These are phyloP conservation scores for Leccinum barrowsii DNA, from an alignment of 768 basidiomycete species.

Conservation along the genomic window DNA sequence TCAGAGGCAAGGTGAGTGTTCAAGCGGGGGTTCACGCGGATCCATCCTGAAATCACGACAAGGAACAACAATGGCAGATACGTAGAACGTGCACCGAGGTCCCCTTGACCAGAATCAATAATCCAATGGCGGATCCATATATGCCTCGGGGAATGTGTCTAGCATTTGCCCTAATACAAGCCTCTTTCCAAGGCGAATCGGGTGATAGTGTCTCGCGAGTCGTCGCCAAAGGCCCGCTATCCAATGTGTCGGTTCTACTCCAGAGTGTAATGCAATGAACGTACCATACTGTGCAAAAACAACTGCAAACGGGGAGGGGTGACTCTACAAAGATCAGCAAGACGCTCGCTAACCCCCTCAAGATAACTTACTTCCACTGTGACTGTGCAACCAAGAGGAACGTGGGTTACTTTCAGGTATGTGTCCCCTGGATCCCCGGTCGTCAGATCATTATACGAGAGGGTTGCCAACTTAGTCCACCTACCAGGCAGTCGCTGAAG, in stretches of 20 bases:
- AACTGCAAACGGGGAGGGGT: conserved; percentile 45
- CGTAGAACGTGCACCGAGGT: conserved; percentile 15
- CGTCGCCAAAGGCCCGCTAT: conserved; percentile 48
- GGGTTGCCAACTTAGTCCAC: neutral
- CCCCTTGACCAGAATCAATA: conserved; percentile 14
- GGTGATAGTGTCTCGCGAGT: conserved; percentile 55
- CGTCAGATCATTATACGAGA: neutral
- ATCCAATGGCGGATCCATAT: conserved; percentile 2
- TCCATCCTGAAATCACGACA: neutral
- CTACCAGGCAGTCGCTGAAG: conserved; percentile 77
- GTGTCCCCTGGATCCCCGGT: conserved; percentile 21
- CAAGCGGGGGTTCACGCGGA: neutral
- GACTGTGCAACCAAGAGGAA: conserved; percentile 18
- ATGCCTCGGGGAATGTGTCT: conserved; percentile 41
- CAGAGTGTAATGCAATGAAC: conserved; percentile 6
- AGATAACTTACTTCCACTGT: conserved; percentile 18
- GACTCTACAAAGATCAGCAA: conserved; percentile 38
- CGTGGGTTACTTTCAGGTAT: conserved; percentile 28
- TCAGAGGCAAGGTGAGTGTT: conserved; percentile 52
- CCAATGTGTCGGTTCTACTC: neutral
- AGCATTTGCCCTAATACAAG: conserved; percentile 48
- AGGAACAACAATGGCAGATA: conserved; percentile 29
- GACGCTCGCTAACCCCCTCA: neutral
- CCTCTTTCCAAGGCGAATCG: conserved; percentile 48
- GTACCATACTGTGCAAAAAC: conserved; percentile 60